Evolutionary conservation across 1,139 yeast species (phyloP).

Genomic region (Candida dubliniensis): DNA sequence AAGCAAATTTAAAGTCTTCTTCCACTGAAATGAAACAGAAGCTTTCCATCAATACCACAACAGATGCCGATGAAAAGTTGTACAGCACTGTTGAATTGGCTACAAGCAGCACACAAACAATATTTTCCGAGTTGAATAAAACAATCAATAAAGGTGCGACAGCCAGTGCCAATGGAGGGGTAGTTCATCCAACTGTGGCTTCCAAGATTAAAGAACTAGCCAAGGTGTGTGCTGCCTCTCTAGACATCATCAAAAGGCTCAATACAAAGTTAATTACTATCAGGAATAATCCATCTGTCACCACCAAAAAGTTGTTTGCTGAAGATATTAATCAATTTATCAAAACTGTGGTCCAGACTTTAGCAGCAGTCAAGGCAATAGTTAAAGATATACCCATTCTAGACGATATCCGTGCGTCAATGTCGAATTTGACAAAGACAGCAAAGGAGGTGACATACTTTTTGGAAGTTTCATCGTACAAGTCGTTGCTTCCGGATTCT

Average conservation of each 20-base stretch:
- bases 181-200: slow-evolving; percentile 41
- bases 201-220: slow-evolving; percentile 76
- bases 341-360: slow-evolving; percentile 77
- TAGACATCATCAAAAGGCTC: slow-evolving; percentile 74
- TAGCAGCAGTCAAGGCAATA: slow-evolving; percentile 81
- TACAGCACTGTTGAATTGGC: slow-evolving; percentile 75
- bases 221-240: slow-evolving; percentile 72
- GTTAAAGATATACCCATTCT: slow-evolving; percentile 77
- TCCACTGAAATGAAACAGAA: slow-evolving; percentile 26
- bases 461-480: slow-evolving; percentile 56
- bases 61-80: slow-evolving; percentile 72
- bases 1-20: slow-evolving; percentile 13
- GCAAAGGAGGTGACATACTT: slow-evolving; percentile 88
- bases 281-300: slow-evolving; percentile 48
- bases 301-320: slow-evolving; percentile 70
- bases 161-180: slow-evolving; percentile 19
- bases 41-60: slow-evolving; percentile 25
- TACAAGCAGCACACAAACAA: slow-evolving; percentile 74
- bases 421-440: slow-evolving; percentile 80
- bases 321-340: slow-evolving; percentile 83
- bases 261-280: slow-evolving; percentile 57
- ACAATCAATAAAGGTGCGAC: slow-evolving; percentile 74
- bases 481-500: slow-evolving; percentile 31
- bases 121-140: slow-evolving; percentile 72
- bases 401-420: slow-evolving; percentile 75